Percentiles rank a stretch among this genome's conserved stretches.
Conservation (phyloP, 805 yeast genomes). For the Candida ortonii region DNA sequence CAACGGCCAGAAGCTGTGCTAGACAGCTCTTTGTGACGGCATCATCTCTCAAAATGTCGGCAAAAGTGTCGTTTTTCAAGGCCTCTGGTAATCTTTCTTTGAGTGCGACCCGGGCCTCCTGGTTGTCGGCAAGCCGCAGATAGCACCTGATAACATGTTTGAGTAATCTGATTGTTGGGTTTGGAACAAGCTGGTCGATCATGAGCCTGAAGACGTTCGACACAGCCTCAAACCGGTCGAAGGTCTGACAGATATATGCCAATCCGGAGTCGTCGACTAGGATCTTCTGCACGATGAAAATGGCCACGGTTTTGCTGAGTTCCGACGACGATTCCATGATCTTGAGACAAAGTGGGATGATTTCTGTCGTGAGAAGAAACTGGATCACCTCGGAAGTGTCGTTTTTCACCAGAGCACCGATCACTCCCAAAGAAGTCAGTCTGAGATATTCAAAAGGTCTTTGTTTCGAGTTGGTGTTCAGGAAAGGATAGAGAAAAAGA, state of each 20-base stretch:
- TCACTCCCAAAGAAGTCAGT: constrained; percentile 90
- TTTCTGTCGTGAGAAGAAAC: constrained; percentile 89
- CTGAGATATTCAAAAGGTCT: constrained; percentile 92
- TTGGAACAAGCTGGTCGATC: constrained; percentile 79
- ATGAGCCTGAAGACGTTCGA: constrained; percentile 78
- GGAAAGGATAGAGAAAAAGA: constrained; percentile 85
- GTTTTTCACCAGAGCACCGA: constrained; percentile 94
- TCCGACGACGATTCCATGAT: constrained; percentile 96
- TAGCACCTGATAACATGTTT: constrained; percentile 95
- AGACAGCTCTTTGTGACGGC: constrained; percentile 83
- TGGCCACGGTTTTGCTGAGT: constrained; percentile 92
- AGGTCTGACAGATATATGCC: constrained; percentile 89
- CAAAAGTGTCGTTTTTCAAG: constrained; percentile 82
- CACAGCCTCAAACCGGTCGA: constrained; percentile 92
- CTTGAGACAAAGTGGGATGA: constrained; percentile 88
- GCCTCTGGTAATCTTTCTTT: constrained; percentile 84
- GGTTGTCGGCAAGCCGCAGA: constrained; percentile 82
- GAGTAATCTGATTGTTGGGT: constrained; percentile 77
- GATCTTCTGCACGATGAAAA: constrained; percentile 91
- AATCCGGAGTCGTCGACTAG: constrained; percentile 89
- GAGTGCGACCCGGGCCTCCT: constrained; percentile 85
- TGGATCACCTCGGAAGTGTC: constrained; percentile 94
- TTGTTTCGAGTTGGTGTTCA: constrained; percentile 87
- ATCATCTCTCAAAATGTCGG: constrained; percentile 76
- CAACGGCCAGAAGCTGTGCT: constrained; percentile 67